A percentile compares a stretch with the other conserved stretches of the same genome.
These are phyloP conservation scores for Alternaria ethzedia DNA, from an alignment of 2,329 filamentous ascomycete genomes.

Conservation along the genomic window DNA sequence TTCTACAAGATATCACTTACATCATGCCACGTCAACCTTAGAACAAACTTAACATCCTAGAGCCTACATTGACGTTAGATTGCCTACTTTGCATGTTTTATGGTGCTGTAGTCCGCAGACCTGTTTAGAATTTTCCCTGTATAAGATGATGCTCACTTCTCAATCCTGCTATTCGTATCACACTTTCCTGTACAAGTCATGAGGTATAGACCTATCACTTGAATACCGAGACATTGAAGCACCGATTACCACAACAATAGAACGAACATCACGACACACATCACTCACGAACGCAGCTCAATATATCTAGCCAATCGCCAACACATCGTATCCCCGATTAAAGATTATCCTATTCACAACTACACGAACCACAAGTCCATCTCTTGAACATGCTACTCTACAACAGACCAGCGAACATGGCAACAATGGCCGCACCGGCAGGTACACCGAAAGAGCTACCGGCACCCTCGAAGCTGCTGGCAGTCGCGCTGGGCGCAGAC, in stretches of 20 bases:
- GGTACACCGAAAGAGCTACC: conserved; percentile 9
- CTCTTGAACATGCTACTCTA: conserved; percentile 7
- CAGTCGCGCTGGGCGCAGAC: conserved; percentile 4
- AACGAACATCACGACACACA: not conserved
- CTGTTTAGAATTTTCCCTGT: too few species aligned
- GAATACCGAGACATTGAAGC: not conserved
- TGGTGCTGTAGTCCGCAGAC: too few species aligned
- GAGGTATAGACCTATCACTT: not conserved
- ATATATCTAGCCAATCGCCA: not conserved
- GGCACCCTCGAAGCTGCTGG: conserved; percentile 25
- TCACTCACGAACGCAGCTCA: not conserved
- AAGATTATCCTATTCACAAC: conserved; percentile 7
- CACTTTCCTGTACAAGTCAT: not conserved
- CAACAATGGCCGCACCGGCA: conserved; percentile 36
- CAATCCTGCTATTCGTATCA: not conserved
- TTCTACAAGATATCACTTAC: not conserved
- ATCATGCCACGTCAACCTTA: not conserved
- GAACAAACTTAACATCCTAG: too few species aligned
- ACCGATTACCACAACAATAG: not conserved
- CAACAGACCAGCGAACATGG: conserved; percentile 23
- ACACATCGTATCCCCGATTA: conserved; percentile 2
- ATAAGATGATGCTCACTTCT: not conserved
- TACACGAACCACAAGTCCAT: not conserved
- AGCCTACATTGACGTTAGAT: too few species aligned
- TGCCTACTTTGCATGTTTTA: too few species aligned